Conservation (phyloP, 495 filamentous ascomycete genomes). For the Corynascus novoguineensis region DNA sequence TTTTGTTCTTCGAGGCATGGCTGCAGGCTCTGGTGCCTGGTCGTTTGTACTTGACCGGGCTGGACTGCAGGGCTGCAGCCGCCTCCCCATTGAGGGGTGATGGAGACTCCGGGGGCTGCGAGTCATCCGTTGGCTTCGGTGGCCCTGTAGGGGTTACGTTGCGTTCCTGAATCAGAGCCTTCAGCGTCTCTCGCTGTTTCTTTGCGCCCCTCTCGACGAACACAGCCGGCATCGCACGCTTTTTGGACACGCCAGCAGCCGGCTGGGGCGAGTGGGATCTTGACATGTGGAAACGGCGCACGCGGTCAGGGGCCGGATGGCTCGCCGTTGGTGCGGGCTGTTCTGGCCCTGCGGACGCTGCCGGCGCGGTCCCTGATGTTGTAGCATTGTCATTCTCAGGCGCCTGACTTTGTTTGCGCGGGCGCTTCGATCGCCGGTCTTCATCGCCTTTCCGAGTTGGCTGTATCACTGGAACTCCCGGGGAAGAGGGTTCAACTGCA, state of each 20-base stretch:
- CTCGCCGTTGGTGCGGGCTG: not conserved
- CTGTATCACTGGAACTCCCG: slow-evolving; percentile 22
- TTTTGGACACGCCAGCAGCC: slow-evolving; percentile 30
- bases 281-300: slow-evolving; percentile 46
- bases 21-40: slow-evolving; percentile 18
- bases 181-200: slow-evolving; percentile 19
- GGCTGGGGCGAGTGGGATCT: slow-evolving; percentile 25
- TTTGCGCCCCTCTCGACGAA: slow-evolving; percentile 47
- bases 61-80: slow-evolving; percentile 2
- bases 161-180: slow-evolving; percentile 3
- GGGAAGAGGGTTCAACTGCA: not conserved
- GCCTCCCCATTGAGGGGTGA: not conserved
- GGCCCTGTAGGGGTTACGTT: not conserved
- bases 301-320: slow-evolving; percentile 13
- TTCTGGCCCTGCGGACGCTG: not conserved
- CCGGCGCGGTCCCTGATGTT: not conserved
- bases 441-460: slow-evolving; percentile 13
- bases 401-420: slow-evolving; percentile 10
- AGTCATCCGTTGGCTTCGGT: not conserved
- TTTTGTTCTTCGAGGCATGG: slow-evolving; percentile 8
- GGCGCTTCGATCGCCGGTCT: slow-evolving; percentile 10
- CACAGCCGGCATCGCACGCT: slow-evolving; percentile 35
- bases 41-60: slow-evolving; percentile 18
- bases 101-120: not conserved
- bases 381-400: slow-evolving; percentile 1